These are phyloP conservation scores for Castanopsis chinensis DNA, from an alignment of 306 rosid genomes.

Conservation along the genomic window DNA sequence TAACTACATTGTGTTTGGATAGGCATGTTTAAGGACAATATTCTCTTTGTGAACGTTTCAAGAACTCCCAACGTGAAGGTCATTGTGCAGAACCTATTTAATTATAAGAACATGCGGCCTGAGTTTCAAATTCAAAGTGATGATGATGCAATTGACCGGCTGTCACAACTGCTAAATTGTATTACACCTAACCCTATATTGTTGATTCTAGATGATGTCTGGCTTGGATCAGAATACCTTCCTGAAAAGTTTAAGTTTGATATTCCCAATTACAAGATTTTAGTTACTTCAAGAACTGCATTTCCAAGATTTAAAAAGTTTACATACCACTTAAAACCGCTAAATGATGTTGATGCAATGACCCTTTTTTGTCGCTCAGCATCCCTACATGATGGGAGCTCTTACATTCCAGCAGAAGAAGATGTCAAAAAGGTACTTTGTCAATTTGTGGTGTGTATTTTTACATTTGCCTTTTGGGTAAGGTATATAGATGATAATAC, in stretches of 20 bases:
- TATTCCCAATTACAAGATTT: slow-evolving; percentile 39
- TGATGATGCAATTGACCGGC: slow-evolving; percentile 11
- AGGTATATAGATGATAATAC: no score
- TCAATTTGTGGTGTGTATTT: not conserved
- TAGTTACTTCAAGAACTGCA: slow-evolving; percentile 57
- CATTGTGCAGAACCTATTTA: slow-evolving; percentile 39
- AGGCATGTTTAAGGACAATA: slow-evolving; percentile 49
- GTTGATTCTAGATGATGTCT: slow-evolving; percentile 60
- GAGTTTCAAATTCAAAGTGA: slow-evolving; percentile 22
- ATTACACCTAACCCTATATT: slow-evolving; percentile 25
- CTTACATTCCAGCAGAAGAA: slow-evolving; percentile 24
- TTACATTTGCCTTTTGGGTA: no score
- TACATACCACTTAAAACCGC: slow-evolving; percentile 23
- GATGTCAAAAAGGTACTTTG: slow-evolving; percentile 39
- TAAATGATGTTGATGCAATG: slow-evolving; percentile 38
- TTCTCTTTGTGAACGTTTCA: slow-evolving; percentile 40
- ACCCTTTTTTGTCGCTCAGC: slow-evolving; percentile 35
- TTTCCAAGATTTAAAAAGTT: slow-evolving; percentile 33
- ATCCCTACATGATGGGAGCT: slow-evolving; percentile 19
- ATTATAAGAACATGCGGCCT: slow-evolving; percentile 23
- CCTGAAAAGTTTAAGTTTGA: slow-evolving; percentile 36
- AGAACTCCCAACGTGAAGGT: slow-evolving; percentile 32
- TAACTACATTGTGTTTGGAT: slow-evolving; percentile 9
- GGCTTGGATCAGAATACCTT: slow-evolving; percentile 43
- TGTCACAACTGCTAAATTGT: no score